Conservation (phyloP, 1,139 yeast genomes). For the Meyerozyma sp. region DNA sequence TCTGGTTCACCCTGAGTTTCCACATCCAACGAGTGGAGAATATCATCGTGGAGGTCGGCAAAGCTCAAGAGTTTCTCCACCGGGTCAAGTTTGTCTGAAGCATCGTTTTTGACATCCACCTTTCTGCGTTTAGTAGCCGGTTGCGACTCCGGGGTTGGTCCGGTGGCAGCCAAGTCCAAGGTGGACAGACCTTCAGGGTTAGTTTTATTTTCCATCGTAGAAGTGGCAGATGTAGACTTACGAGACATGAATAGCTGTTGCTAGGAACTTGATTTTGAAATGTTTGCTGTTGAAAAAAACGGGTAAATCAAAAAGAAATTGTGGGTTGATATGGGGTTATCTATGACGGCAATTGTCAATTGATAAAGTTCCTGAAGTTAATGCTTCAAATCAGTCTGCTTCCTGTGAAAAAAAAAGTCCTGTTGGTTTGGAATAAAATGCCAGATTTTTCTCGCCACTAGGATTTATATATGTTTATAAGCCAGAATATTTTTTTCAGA, state of each 20-base stretch:
- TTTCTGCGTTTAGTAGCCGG: conserved; percentile 12
- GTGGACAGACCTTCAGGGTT: not conserved
- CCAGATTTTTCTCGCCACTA: not conserved
- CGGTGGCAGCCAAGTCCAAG: not conserved
- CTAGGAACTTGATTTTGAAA: no score
- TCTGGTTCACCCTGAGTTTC: conserved; percentile 6
- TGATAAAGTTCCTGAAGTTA: not conserved
- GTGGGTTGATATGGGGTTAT: not conserved
- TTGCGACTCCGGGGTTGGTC: not conserved
- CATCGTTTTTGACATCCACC: conserved; percentile 8
- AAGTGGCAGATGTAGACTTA: not conserved
- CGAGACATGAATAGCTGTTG: not conserved
- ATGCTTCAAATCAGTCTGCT: no score
- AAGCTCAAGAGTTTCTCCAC: conserved; percentile 40
- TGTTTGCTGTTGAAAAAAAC: no score
- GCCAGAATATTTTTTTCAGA: not conserved
- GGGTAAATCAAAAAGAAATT: no score
- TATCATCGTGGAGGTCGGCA: conserved; percentile 27
- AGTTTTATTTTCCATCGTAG: not conserved
- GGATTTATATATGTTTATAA: conserved; percentile 4
- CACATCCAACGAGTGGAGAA: conserved; percentile 20
- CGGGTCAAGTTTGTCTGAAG: conserved; percentile 36
- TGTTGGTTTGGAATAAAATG: not conserved
- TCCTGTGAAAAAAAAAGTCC: not conserved
- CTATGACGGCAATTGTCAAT: not conserved